phyloP scores from a whole-genome alignment of 495 filamentous ascomycete genomes.

The Trypethelium eluteriae region DNA sequence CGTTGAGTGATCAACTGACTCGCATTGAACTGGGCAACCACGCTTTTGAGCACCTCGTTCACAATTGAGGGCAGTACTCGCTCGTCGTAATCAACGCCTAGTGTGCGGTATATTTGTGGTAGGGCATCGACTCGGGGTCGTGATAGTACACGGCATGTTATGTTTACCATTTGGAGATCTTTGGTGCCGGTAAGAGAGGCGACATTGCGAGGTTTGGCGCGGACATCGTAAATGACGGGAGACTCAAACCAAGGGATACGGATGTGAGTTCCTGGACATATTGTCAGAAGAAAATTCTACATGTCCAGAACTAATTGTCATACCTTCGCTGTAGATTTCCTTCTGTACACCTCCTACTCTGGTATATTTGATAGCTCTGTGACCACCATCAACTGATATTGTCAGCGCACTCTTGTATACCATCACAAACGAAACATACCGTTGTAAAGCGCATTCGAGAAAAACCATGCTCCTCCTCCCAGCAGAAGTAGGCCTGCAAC shows the following conservation, averaged over 20 bases:
- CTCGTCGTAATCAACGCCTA: conserved; percentile 95
- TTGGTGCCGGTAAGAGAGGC: conserved; percentile 97
- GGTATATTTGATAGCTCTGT: conserved; percentile 97
- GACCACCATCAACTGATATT: conserved; percentile 81
- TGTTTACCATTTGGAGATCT: conserved; percentile 99
- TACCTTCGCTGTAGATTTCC: conserved; percentile 95
- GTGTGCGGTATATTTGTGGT: conserved; percentile 91
- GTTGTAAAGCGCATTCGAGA: conserved; percentile 93
- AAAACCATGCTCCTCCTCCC: conserved; percentile 54
- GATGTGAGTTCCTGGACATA: conserved; percentile 72
- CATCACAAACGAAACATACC: conserved; percentile 37
- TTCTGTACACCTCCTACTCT: conserved; percentile 88
- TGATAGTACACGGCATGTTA: conserved; percentile 98
- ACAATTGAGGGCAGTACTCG: conserved; percentile 94
- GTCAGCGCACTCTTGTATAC: background rate
- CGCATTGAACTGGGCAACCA: conserved; percentile 98
- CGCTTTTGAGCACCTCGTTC: conserved; percentile 97
- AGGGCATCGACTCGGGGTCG: conserved; percentile 79
- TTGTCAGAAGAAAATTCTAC: background rate
- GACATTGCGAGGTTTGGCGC: conserved; percentile 93
- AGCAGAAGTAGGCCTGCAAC: conserved; percentile 48
- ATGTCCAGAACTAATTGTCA: conserved; percentile 12
- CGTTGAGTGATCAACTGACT: conserved; percentile 96
- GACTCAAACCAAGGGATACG: conserved; percentile 95
- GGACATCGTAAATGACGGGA: conserved; percentile 92